phyloP scores from a whole-genome alignment of 148 eudicot genomes.

The Silene latifolia region DNA sequence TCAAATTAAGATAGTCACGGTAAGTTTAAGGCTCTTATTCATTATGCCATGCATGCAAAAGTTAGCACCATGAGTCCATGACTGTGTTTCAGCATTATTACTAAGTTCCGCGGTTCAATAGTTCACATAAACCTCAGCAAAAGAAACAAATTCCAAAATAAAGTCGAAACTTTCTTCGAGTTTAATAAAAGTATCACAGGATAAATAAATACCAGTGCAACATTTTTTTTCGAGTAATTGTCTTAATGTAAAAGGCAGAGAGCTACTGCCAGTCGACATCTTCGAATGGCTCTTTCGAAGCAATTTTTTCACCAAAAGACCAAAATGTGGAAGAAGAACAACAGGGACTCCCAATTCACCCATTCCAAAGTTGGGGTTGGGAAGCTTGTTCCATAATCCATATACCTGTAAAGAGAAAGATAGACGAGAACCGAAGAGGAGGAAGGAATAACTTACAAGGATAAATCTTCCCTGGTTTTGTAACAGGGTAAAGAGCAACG shows the following conservation, averaged over 20 bases:
- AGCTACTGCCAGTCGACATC: constrained; percentile 4
- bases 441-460: constrained; percentile 1
- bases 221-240: not conserved
- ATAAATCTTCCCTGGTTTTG: constrained; percentile 1
- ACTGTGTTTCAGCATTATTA: too few species aligned
- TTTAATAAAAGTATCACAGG: not conserved
- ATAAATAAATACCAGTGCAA: constrained; percentile 5
- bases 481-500: too few species aligned
- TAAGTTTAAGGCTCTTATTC: not conserved
- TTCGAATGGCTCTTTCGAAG: not conserved
- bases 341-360: not conserved
- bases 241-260: constrained; percentile 3
- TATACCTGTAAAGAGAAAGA: not conserved
- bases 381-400: constrained; percentile 9
- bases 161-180: not conserved
- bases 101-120: not conserved
- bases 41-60: not conserved
- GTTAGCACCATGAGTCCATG: not conserved
- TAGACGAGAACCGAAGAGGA: not conserved
- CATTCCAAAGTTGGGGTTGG: constrained; percentile 8
- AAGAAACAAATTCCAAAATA: not conserved
- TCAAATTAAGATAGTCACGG: too few species aligned
- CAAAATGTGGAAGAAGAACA: constrained; percentile 1
- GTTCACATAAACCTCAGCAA: not conserved
- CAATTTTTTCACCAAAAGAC: not conserved